Conservation (phyloP, 805 yeast genomes). For the Brettanomyces custersianus region DNA sequence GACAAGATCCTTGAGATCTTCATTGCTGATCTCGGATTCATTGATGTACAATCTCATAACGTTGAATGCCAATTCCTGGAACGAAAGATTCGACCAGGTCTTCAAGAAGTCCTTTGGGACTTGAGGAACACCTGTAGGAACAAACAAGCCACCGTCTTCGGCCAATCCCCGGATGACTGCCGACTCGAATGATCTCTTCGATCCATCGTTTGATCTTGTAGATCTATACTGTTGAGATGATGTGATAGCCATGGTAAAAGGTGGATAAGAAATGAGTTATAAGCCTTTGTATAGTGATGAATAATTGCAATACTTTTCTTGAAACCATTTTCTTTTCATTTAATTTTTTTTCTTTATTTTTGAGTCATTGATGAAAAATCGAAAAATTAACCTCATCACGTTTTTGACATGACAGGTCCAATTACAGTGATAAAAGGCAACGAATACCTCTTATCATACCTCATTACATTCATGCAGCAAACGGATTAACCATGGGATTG, state of each 20-base stretch:
- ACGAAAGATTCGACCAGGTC: constrained; percentile 66
- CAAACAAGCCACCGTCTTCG: constrained; percentile 90
- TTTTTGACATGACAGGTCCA: too few relatives aligned
- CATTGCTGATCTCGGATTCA: constrained; percentile 61
- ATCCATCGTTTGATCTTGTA: constrained; percentile 52
- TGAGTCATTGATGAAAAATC: too few relatives aligned
- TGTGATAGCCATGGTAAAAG: not conserved
- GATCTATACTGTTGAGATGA: constrained; percentile 64
- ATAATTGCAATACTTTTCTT: too few relatives aligned
- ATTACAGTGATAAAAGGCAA: too few relatives aligned
- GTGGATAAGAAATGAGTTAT: too few relatives aligned
- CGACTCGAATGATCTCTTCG: constrained; percentile 62
- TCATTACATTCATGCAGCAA: too few relatives aligned
- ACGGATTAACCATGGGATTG: too few relatives aligned
- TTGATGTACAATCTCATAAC: constrained; percentile 75
- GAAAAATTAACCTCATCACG: too few relatives aligned
- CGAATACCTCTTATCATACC: too few relatives aligned
- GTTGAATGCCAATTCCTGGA: constrained; percentile 81
- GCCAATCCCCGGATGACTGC: constrained; percentile 89
- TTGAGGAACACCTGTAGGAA: constrained; percentile 76
- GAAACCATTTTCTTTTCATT: too few relatives aligned
- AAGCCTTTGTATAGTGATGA: too few relatives aligned
- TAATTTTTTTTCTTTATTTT: too few relatives aligned
- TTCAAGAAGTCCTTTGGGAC: constrained; percentile 43
- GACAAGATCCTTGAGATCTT: constrained; percentile 57